Evolutionary conservation across 2,329 filamentous ascomycete species (phyloP), one percentile per base, ranked within the genome.

Genomic region (Fusarium bactridioides): DNA sequence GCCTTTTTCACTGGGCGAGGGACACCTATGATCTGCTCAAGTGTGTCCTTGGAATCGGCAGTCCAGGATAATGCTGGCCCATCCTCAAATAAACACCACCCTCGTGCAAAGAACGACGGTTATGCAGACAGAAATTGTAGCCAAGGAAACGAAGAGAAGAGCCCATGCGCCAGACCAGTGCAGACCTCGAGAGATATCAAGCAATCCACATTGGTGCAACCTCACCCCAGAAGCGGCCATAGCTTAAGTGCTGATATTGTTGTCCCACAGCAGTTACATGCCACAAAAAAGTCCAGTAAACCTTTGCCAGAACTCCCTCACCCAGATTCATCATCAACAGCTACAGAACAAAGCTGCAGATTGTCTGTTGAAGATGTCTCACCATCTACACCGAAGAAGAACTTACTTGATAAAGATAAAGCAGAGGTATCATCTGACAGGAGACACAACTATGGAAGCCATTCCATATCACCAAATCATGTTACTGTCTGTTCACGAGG

Each of bases 401-500:
- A 16, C 16, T 31, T 56, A 35, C 11, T 16, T 23, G 18, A 43
- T 23, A 38, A 55, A 31, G 43, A 55, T 31, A 37, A 35, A 25
- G 37, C 7, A 7, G 58, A 29, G 9, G 15, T 27, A 29, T 40
- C 33, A 12, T 44, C 44, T 16, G 57, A 35, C 43, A 31, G 33
- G 31, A 53, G 25, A 25, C 33, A 23, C 6, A 25, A 55, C 21
- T 27, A 48, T 4, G 15, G 37, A 21, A n/a, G 29, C 16, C 61
- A n/a, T 31, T 65, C 37, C 15, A 45, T 47, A 64, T 69, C 73
- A 23, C 60, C 72, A n/a, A 59, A 73, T 19, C 76, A 79, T 50
- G 63, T 71, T 41, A 73, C 72, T 12, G 70, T 79, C 33, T 78
- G 77, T 69, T 78, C 78, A 45, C 76, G 75, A 65, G 77, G 75